Conservation (phyloP, 73 alveolate genomes). For the Effrenium voratum region DNA sequence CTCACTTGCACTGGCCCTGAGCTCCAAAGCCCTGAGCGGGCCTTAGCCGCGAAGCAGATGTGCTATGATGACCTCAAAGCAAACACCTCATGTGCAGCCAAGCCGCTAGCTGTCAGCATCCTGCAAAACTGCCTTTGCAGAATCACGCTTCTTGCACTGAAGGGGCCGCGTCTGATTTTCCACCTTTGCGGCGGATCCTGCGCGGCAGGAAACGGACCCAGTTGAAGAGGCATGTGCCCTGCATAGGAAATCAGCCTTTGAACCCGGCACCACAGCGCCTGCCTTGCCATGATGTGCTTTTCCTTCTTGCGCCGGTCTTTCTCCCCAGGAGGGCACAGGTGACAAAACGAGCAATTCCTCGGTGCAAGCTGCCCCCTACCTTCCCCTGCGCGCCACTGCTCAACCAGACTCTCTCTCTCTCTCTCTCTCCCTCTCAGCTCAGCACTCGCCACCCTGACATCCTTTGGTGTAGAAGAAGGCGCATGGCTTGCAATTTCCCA, state of each 20-base stretch:
- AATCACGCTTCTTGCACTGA: not conserved
- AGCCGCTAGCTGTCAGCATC: not conserved
- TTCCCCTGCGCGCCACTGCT: too few species aligned
- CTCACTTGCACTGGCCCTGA: not conserved
- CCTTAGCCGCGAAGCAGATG: not conserved
- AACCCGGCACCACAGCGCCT: not conserved
- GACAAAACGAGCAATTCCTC: conserved; percentile 86
- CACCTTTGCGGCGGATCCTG: conserved; percentile 64
- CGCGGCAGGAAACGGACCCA: not conserved
- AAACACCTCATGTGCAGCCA: not conserved
- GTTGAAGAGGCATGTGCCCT: not conserved
- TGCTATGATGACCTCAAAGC: not conserved
- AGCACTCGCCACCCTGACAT: conserved; percentile 79
- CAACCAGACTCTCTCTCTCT: not conserved
- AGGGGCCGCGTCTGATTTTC: not conserved
- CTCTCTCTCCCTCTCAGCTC: not conserved
- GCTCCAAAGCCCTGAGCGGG: not conserved
- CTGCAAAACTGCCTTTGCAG: not conserved
- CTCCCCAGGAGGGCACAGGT: conserved; percentile 84
- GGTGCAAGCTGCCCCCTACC: too few species aligned
- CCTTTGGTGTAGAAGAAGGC: conserved; percentile 88
- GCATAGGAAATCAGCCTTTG: not conserved
- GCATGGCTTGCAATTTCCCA: conserved; percentile 90
- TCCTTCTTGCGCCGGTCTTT: conserved; percentile 83
- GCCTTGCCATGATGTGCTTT: conserved; percentile 92